Evolutionary conservation across 2,329 filamentous ascomycete species (phyloP).

Genomic region (Hypoxylon sp.): DNA sequence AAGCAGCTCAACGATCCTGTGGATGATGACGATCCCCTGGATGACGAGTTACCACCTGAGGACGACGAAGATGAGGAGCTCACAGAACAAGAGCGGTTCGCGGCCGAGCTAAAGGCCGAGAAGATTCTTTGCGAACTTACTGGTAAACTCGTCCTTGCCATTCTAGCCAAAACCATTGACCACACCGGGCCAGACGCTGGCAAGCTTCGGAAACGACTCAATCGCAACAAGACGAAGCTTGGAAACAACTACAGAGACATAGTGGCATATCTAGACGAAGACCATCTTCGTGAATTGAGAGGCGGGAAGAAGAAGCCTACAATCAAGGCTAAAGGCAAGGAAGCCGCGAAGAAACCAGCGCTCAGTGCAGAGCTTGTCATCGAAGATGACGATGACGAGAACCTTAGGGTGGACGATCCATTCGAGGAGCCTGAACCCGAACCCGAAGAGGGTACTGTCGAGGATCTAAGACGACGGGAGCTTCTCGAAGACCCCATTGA

Average conservation of each 20-base stretch:
- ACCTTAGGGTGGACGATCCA: slow-evolving; percentile 57
- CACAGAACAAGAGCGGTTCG: slow-evolving; percentile 71
- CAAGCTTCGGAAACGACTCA: slow-evolving; percentile 78
- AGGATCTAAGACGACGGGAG: slow-evolving; percentile 70
- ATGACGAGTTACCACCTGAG: slow-evolving; percentile 73
- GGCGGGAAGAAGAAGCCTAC: slow-evolving; percentile 60
- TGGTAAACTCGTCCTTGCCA: slow-evolving; percentile 85
- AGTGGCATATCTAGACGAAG: slow-evolving; percentile 82
- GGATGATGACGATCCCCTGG: slow-evolving; percentile 81
- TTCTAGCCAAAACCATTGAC: slow-evolving; percentile 82
- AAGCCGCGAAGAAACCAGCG: slow-evolving; percentile 58
- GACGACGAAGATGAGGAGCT: slow-evolving; percentile 69
- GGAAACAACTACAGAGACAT: slow-evolving; percentile 90
- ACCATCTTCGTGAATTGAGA: slow-evolving; percentile 66
- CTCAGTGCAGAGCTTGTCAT: slow-evolving; percentile 63
- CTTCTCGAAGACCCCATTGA: slow-evolving; percentile 65
- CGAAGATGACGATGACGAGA: slow-evolving; percentile 60
- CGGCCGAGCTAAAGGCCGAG: slow-evolving; percentile 81
- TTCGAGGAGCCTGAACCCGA: slow-evolving; percentile 62
- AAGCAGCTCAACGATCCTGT: slow-evolving; percentile 74
- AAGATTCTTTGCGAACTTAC: slow-evolving; percentile 88
- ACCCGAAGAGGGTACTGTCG: slow-evolving; percentile 71
- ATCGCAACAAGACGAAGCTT: slow-evolving; percentile 83
- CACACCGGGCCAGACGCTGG: slow-evolving; percentile 70
- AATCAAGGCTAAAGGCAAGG: slow-evolving; percentile 61